phyloP scores from a whole-genome alignment of 176 grass and related monocot species.

The Lolium perenne region DNA sequence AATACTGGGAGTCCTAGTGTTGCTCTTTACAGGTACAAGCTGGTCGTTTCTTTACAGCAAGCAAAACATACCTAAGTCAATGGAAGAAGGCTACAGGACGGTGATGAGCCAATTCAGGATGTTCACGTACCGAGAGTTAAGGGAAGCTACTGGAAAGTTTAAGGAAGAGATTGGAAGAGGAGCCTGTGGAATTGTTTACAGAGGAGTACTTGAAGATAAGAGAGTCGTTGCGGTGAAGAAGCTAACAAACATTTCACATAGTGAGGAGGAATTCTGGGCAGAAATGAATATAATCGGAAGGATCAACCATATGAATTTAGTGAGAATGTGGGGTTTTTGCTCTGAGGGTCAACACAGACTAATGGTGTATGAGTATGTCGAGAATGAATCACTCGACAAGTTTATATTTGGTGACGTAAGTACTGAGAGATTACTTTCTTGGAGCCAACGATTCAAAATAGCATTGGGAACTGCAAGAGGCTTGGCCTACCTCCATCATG shows the following conservation, averaged over 20 bases:
- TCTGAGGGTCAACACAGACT: constrained; percentile 49
- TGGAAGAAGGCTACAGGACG: constrained; percentile 68
- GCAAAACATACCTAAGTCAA: constrained; percentile 48
- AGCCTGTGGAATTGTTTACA: constrained; percentile 63
- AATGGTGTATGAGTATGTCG: constrained; percentile 69
- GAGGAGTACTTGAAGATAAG: constrained; percentile 67
- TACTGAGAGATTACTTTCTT: constrained; percentile 48
- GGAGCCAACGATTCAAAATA: constrained; percentile 77
- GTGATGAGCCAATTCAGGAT: constrained; percentile 66
- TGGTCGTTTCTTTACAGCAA: constrained; percentile 73
- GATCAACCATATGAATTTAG: constrained; percentile 77
- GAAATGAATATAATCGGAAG: constrained; percentile 65
- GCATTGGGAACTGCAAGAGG: constrained; percentile 66
- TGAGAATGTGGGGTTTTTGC: constrained; percentile 67
- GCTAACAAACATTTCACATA: constrained; percentile 51
- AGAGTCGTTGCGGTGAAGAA: constrained; percentile 70
- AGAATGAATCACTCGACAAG: constrained; percentile 76
- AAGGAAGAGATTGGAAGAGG: constrained; percentile 86
- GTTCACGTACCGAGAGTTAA: constrained; percentile 64
- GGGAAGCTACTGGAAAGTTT: constrained; percentile 63
- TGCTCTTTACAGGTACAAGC: constrained; percentile 54
- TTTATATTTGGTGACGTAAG: constrained; percentile 56
- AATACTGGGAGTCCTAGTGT: constrained; percentile 52
- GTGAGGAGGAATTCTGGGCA: constrained; percentile 64
- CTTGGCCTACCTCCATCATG: constrained; percentile 80